Conservation (phyloP, 2,329 filamentous ascomycete genomes). For the Trichoderma simmonsii region DNA sequence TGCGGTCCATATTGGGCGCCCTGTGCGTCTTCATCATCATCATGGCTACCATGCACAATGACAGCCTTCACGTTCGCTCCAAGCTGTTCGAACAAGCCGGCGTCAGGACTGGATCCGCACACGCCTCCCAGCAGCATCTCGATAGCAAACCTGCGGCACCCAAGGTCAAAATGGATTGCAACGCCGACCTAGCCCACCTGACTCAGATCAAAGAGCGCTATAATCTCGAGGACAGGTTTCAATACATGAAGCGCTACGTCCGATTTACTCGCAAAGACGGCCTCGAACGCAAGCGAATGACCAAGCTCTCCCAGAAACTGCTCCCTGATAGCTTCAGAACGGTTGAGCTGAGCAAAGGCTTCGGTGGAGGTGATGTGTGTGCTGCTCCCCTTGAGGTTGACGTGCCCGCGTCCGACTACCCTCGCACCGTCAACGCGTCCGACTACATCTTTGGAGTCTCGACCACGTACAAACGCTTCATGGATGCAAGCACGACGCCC, state of each 20-base stretch:
- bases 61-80: constrained; percentile 40
- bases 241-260: constrained; percentile 56
- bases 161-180: constrained; percentile 46
- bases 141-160: constrained; percentile 21
- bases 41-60: constrained; percentile 40
- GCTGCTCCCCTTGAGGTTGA: constrained; percentile 48
- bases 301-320: constrained; percentile 47
- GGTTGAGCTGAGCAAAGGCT: constrained; percentile 45
- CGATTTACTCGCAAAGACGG: constrained; percentile 47
- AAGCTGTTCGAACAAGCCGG: constrained; percentile 38
- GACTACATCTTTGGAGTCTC: constrained; percentile 60
- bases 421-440: constrained; percentile 50
- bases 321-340: constrained; percentile 47
- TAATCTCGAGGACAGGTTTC: constrained; percentile 47
- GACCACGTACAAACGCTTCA: constrained; percentile 55
- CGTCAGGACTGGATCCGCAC: constrained; percentile 25
- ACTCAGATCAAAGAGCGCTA: constrained; percentile 45
- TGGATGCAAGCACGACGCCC: constrained; percentile 48
- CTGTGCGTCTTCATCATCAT: constrained; percentile 43
- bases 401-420: constrained; percentile 49
- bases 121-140: constrained; percentile 32
- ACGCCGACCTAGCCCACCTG: constrained; percentile 47
- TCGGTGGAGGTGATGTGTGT: constrained; percentile 42
- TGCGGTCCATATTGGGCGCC: constrained; percentile 44
- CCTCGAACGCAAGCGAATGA: constrained; percentile 49